These are phyloP conservation scores for Monilinia fructigena DNA, from an alignment of 2,329 filamentous ascomycete species.

Conservation along the genomic window DNA sequence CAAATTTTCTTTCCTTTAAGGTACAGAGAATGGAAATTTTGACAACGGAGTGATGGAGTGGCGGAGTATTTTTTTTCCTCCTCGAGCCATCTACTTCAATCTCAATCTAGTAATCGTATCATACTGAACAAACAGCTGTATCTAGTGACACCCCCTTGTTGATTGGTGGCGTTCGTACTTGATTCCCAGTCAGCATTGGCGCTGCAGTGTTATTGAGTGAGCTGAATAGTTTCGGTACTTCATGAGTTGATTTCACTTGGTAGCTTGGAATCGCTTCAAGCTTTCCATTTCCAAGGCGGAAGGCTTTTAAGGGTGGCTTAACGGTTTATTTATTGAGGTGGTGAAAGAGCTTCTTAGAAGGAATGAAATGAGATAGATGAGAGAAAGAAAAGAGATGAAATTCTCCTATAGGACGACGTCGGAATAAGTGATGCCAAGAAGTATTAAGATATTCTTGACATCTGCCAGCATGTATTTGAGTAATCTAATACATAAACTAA, in stretches of 20 bases:
- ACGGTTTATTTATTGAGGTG: neutral
- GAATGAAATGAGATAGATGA: neutral
- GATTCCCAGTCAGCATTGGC: constrained; percentile 12
- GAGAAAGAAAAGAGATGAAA: neutral
- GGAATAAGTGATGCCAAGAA: constrained; percentile 6
- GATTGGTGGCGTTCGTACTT: constrained; percentile 5
- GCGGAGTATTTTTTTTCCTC: neutral
- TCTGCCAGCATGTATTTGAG: neutral
- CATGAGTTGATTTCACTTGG: neutral
- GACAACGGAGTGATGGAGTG: neutral
- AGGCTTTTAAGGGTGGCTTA: constrained; percentile 2
- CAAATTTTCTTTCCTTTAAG: neutral
- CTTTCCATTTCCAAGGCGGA: constrained; percentile 4
- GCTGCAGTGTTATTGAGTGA: constrained; percentile 4
- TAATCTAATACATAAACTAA: no score
- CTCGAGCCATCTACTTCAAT: neutral
- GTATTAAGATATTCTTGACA: neutral
- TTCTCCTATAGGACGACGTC: neutral
- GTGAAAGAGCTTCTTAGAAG: neutral
- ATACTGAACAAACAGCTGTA: neutral
- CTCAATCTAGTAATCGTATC: neutral
- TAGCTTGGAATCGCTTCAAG: constrained; percentile 12
- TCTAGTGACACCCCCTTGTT: constrained; percentile 7
- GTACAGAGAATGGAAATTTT: neutral
- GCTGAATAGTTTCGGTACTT: constrained; percentile 16